Base-by-base conservation (phyloP, 179 eudicot species). In the Spinacia oleracea region DNA sequence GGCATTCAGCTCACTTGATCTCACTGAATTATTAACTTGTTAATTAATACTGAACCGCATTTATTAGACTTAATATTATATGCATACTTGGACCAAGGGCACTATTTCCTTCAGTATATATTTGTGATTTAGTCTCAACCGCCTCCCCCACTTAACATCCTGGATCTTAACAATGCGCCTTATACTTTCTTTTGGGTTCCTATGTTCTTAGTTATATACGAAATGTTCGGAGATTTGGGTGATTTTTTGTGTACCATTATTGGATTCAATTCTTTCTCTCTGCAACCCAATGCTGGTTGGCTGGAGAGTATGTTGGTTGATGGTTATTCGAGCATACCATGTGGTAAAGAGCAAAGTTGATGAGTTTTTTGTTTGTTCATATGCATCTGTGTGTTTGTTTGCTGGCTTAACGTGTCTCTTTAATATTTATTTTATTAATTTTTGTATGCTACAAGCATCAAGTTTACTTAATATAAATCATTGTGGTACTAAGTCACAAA, bases 251-350 rank as follows among this genome's bases (percentile, higher is more conserved):
- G 98, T 82, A 88, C 93, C 64, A 86, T 95, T 66, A 95, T 97
- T 80, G 98, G 97, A 62, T 95, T 95, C 35, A 97, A 95, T 83
- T 95, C 98, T 69, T 88, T 93, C 90, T 95, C 98, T 64, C 79
- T 95, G 87, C 98, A 95, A 85, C 98, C 98, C 2, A 95, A 95
- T 87, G 98, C 98, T 71, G 98, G 98, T 87, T 97, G 74, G 82
- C 98, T 79, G 98, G 98, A 25, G 98, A 95, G 84, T 95, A 95
- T 80, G 97, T 97, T 75, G 98, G 59, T 81, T 95, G 85, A 95
- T 95, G 98, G 98, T 91, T 77, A 95, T 95, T 77, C 97, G 98
- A n/a, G 98, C 98, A 73, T 95, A 95, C 86, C 98, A 95, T 85
- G 58, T 77, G 97, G 98, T 95, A 89, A n/a, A 9, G 31, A 60